Percentiles rank a stretch among this genome's conserved stretches.
Conservation (phyloP, 352 stramenopile genomes). For the Globisporangium cystogenes region DNA sequence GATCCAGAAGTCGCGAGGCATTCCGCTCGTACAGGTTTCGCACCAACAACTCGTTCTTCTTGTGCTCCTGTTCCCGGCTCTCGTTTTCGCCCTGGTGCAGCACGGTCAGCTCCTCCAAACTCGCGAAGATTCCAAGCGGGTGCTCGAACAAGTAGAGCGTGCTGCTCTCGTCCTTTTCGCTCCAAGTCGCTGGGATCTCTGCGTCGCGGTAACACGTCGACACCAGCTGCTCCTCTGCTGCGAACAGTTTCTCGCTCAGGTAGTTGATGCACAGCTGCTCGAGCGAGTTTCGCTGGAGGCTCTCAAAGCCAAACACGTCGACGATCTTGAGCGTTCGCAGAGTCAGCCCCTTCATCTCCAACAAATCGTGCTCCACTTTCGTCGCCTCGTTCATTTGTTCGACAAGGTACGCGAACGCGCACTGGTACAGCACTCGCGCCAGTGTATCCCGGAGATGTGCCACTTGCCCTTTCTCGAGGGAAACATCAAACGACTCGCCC, state of each 20-base stretch:
- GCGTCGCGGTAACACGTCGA: not conserved
- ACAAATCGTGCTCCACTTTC: conserved; percentile 10
- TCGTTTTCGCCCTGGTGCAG: conserved; percentile 54
- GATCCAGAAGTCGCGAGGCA: conserved; percentile 13
- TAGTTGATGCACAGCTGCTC: conserved; percentile 84
- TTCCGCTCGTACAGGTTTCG: conserved; percentile 62
- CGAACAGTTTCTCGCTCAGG: conserved; percentile 71
- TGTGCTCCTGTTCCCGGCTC: conserved; percentile 36
- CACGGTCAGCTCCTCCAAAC: conserved; percentile 62
- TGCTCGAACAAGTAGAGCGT: conserved; percentile 46
- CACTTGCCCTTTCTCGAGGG: conserved; percentile 39
- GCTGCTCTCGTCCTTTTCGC: conserved; percentile 11
- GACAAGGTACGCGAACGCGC: conserved; percentile 41
- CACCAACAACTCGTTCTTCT: conserved; percentile 64
- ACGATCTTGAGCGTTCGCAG: conserved; percentile 40
- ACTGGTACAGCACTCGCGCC: conserved; percentile 51
- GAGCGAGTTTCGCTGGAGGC: conserved; percentile 58
- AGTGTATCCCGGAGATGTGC: conserved; percentile 46
- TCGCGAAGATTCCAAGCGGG: conserved; percentile 48
- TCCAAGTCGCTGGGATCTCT: not conserved
- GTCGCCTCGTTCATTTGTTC: conserved; percentile 40
- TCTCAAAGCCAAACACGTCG: conserved; percentile 76
- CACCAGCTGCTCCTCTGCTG: conserved; percentile 24
- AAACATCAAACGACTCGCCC: conserved; percentile 46
- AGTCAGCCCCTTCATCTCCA: conserved; percentile 1